Percentiles rank a stretch among this genome's conserved stretches.
These are phyloP conservation scores for Senna siamea DNA, from an alignment of 306 rosid genomes.

Conservation along the genomic window DNA sequence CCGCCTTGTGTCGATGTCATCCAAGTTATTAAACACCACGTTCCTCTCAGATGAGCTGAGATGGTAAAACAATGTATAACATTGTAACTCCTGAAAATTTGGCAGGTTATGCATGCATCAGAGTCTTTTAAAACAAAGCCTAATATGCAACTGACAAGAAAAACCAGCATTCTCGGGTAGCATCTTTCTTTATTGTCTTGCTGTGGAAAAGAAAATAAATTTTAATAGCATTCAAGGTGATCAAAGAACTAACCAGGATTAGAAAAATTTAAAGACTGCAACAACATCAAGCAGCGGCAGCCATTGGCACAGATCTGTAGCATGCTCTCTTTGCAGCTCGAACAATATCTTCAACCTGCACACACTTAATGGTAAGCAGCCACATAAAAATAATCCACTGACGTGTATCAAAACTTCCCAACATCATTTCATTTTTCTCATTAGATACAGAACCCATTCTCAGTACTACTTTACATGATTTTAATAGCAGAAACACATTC, in stretches of 20 bases:
- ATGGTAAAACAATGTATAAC: slow-evolving; percentile 48
- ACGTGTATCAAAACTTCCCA: slow-evolving; percentile 18
- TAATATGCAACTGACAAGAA: slow-evolving; percentile 14
- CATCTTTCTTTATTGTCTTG: slow-evolving; percentile 20
- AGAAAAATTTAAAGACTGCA: slow-evolving; percentile 28
- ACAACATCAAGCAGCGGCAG: slow-evolving; percentile 65
- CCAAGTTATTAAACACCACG: slow-evolving; percentile 62
- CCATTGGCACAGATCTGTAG: slow-evolving; percentile 75
- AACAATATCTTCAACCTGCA: slow-evolving; percentile 91
- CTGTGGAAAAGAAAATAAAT: slow-evolving; percentile 17
- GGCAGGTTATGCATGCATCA: slow-evolving; percentile 36
- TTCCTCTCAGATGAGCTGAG: slow-evolving; percentile 48
- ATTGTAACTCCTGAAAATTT: slow-evolving; percentile 52
- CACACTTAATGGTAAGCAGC: slow-evolving; percentile 39
- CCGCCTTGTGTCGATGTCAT: slow-evolving; percentile 42
- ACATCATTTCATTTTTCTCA: slow-evolving; percentile 1
- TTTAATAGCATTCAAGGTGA: slow-evolving; percentile 33
- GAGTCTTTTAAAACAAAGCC: slow-evolving; percentile 33
- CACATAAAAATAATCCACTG: slow-evolving; percentile 18
- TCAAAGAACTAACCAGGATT: slow-evolving; percentile 49
- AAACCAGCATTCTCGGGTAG: slow-evolving; percentile 26
- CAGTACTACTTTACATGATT: slow-evolving; percentile 7
- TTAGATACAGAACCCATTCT: slow-evolving; percentile 13
- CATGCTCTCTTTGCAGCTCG: slow-evolving; percentile 96
- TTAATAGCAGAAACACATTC: slow-evolving; percentile 20